Evolutionary conservation across 192 early-diverging fungal species (phyloP).

Genomic region (Anaeromyces robustus): DNA sequence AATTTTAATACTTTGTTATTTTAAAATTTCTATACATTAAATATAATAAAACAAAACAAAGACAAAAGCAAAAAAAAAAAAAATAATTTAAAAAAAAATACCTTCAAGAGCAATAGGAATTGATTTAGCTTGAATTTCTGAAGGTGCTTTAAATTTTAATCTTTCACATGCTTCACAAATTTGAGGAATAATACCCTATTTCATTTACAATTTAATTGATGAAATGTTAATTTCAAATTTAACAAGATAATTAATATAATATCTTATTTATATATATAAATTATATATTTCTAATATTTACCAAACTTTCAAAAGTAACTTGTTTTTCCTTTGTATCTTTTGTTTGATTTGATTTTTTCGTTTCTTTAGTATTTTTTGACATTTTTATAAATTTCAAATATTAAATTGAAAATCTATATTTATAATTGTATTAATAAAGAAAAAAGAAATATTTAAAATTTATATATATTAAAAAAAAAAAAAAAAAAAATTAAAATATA

Average conservation of each 20-base stretch:
- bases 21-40: too few species aligned
- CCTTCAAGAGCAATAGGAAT: conserved; percentile 83
- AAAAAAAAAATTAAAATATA: too few species aligned
- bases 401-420: too few species aligned
- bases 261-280: too few species aligned
- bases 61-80: too few species aligned
- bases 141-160: conserved; percentile 72
- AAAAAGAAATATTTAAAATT: too few species aligned
- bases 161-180: conserved; percentile 79
- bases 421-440: too few species aligned
- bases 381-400: too few species aligned
- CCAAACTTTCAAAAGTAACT: neutral
- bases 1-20: too few species aligned
- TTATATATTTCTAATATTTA: neutral
- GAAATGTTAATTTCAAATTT: neutral
- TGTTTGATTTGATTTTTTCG: neutral
- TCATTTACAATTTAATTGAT: neutral
- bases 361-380: neutral
- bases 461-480: too few species aligned
- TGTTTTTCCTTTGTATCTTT: neutral
- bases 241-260: too few species aligned
- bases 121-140: conserved; percentile 78
- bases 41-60: too few species aligned
- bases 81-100: neutral
- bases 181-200: conserved; percentile 64